phyloP scores from a whole-genome alignment of 2,329 filamentous ascomycete genomes.

The Fusarium hostae region DNA sequence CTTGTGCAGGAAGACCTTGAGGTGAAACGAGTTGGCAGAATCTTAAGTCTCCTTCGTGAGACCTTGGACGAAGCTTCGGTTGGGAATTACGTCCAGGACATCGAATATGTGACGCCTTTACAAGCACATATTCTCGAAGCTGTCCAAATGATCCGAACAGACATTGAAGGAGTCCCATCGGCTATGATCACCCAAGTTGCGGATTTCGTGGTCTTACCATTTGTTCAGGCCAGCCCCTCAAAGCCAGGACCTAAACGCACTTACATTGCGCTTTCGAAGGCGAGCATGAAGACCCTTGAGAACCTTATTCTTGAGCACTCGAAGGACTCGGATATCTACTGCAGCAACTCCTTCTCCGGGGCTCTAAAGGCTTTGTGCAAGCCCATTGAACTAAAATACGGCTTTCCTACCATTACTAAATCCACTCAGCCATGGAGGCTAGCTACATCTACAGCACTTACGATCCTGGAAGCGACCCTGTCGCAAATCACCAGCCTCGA shows the following conservation, averaged over 20 bases:
- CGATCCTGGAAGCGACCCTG: conserved; percentile 74
- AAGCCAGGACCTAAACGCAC: conserved; percentile 69
- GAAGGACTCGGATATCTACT: conserved; percentile 74
- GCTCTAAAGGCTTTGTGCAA: conserved; percentile 74
- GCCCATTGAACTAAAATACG: conserved; percentile 83
- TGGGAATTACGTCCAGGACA: conserved; percentile 75
- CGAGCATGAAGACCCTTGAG: conserved; percentile 77
- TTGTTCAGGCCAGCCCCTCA: conserved; percentile 55
- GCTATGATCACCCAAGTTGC: conserved; percentile 76
- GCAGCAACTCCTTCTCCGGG: conserved; percentile 71
- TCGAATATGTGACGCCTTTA: conserved; percentile 77
- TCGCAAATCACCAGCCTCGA: conserved; percentile 65
- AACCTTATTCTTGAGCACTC: conserved; percentile 69
- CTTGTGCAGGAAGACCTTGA: conserved; percentile 74
- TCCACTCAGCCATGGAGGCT: conserved; percentile 80
- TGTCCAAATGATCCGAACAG: conserved; percentile 74
- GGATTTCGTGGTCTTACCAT: conserved; percentile 77
- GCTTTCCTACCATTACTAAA: conserved; percentile 77
- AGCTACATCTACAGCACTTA: conserved; percentile 76
- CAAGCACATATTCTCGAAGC: conserved; percentile 77
- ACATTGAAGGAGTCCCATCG: conserved; percentile 71
- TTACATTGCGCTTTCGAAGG: conserved; percentile 89
- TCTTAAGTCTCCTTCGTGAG: conserved; percentile 76
- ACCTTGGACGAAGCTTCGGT: conserved; percentile 77
- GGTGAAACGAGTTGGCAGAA: conserved; percentile 70